Evolutionary conservation across 2,329 filamentous ascomycete genomes (phyloP).

Genomic region (Penicillium sclerotigenum): DNA sequence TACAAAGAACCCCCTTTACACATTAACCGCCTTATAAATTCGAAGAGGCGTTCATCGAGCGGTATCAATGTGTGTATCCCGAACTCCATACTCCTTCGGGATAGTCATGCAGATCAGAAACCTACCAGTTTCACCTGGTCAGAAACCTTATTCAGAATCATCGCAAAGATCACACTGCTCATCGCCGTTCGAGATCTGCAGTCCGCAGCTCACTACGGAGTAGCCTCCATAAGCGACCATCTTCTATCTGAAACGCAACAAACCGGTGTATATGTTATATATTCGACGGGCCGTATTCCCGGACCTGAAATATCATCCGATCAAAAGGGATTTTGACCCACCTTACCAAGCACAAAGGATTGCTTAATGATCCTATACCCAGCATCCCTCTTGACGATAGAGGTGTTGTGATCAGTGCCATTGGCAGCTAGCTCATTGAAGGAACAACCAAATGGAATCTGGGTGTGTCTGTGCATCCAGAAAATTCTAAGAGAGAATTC

Average conservation of each 20-base stretch:
- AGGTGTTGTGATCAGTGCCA: constrained; percentile 27
- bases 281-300: constrained; percentile 27
- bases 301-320: constrained; percentile 47
- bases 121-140: constrained; percentile 50
- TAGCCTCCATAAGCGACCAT: constrained; percentile 31
- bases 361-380: constrained; percentile 42
- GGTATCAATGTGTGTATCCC: constrained; percentile 45
- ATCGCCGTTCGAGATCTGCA: constrained; percentile 44
- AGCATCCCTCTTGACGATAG: constrained; percentile 34
- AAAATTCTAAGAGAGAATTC: constrained; percentile 37
- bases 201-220: constrained; percentile 40
- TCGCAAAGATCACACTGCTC: constrained; percentile 49
- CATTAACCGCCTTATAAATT: constrained; percentile 13
- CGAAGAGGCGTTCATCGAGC: constrained; percentile 13
- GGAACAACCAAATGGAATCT: constrained; percentile 42
- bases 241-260: constrained; percentile 45
- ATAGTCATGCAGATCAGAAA: constrained; percentile 57
- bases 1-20: constrained; percentile 1
- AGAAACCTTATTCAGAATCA: constrained; percentile 57
- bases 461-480: constrained; percentile 41
- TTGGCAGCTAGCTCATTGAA: constrained; percentile 25
- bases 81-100: constrained; percentile 31
- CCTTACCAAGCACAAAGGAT: constrained; percentile 48
- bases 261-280: constrained; percentile 42
- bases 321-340: constrained; percentile 34